Evolutionary conservation across 2,329 filamentous ascomycete species (phyloP), one percentile per base, ranked within the genome.

Genomic region (Colletotrichum sp.): DNA sequence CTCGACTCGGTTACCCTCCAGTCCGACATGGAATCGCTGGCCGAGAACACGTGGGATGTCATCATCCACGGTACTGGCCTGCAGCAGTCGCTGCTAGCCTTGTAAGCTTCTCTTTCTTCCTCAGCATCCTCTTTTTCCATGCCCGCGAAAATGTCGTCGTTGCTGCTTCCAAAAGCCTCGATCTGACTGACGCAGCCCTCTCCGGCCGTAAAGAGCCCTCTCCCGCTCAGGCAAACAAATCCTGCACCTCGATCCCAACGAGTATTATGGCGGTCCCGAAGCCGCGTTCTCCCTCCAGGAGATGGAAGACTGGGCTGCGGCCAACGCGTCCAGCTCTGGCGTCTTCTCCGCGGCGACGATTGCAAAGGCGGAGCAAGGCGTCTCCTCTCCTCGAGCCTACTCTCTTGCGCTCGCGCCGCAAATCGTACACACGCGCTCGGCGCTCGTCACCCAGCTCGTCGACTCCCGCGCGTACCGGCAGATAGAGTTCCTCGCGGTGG

Each of bases 171-270:
- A 70, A 72, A 78, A 77, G 76, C 81, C 85, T 87, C 87, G 87
- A 84, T 92, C 92, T 94, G 92, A 95, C 93, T 95, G 91, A 95
- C 93, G 85, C 86, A 93, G 90, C 86, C 83, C 82, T 84, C 83
- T 81, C 72, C 77, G 81, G 75, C 78, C 78, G 76, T 87, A 83
- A 90, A 99, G 96, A 90, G 94, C 96, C 81, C 90, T 99, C 81
- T 99, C 96, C 80, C 94, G 96, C 82, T 98, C 96, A 78, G 93
- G 93, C 83, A 98, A 98, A 89, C 97, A 95, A 81, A 92, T 98
- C 79, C 91, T 99, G 76, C 96, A 99, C 84, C 88, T 98, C 83
- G 96, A 99, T 83, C 90, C 91, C 78, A 96, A 98, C 86, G 90
- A 93, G 77, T 98, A 95, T 85, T 99, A 99, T 86, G 96, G 96